phyloP scores from a whole-genome alignment of 2,329 filamentous ascomycete species.

The Trichophyton rubrum region DNA sequence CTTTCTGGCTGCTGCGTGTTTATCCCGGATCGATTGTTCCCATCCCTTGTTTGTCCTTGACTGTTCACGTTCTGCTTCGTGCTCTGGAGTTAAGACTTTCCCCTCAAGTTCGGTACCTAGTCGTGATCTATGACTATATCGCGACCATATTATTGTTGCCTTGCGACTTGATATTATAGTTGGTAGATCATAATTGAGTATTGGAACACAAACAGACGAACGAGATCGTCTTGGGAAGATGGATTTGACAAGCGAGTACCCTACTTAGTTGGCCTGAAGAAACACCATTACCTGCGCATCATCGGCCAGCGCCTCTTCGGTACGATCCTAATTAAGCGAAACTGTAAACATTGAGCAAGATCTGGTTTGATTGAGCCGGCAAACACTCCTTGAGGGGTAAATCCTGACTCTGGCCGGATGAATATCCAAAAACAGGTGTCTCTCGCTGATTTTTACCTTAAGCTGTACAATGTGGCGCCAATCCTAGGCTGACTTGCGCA shows the following conservation, averaged over 20 bases:
- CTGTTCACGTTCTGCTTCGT: neutral
- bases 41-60: neutral
- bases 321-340: constrained; percentile 1
- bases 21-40: neutral
- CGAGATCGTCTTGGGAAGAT: neutral
- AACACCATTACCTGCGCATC: neutral
- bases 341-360: neutral
- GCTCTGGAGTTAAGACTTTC: neutral
- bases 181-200: neutral
- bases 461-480: constrained; percentile 3
- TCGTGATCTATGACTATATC: neutral
- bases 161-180: neutral
- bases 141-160: neutral
- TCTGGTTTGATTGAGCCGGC: neutral
- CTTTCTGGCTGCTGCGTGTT: neutral
- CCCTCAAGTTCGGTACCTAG: neutral
- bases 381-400: neutral
- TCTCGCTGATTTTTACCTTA: neutral
- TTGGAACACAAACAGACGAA: neutral
- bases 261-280: neutral
- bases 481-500: neutral
- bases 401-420: neutral
- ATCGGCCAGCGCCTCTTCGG: neutral
- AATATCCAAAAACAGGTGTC: neutral
- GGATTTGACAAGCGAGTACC: neutral